Base-by-base conservation (phyloP, 371 early-diverging fungal genomes). In the Batkoa obscura region DNA sequence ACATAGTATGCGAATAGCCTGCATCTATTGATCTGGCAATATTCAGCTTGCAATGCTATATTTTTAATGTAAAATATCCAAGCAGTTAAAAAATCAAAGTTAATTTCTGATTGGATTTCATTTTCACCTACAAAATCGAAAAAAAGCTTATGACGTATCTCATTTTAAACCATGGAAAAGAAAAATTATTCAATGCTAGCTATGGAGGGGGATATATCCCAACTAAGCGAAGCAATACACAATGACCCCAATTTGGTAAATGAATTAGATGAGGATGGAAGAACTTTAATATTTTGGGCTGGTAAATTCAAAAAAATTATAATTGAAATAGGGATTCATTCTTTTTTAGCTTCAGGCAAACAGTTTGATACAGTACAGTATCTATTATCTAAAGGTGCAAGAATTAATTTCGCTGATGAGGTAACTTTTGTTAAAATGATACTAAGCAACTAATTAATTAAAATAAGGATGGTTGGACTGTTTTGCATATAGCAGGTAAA, bases 401-500 rank as follows among this genome's bases (percentile, higher is more conserved):
- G 34, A 32, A 35, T 50, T 50, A 10, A 17, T 32, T 23, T n/a
- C 4, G 32, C 50, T 6, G 50, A 50, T 32, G 50, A 50, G 32
- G 50, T 50, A 50, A 31, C 5, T 5, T 12, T 30, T 30, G 17
- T 50, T 50, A 4, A 32, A 31, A 33, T n/a, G 17, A 8, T 4
- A 8, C 12, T 4, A 8, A 10, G 17, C 4, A 4, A 30, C 9
- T 4, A 5, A 33, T 30, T 17, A 35, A 12, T 50, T 23, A 32
- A 32, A 30, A 10, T 35, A 30, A 50, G 50, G 31, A 23, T 50
- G 50, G 50, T 50, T 50, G 50, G 50, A 50, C 50, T 5, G 17
- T 23, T 30, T 34, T 50, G 6, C 50, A 50, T 50, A 50, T 50
- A 30, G 50, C 50, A 31, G 32, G 50, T 50, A 50, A 50, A 2